Evolutionary conservation across 1,139 yeast genomes (phyloP).

Genomic region (Diutina rugosa): DNA sequence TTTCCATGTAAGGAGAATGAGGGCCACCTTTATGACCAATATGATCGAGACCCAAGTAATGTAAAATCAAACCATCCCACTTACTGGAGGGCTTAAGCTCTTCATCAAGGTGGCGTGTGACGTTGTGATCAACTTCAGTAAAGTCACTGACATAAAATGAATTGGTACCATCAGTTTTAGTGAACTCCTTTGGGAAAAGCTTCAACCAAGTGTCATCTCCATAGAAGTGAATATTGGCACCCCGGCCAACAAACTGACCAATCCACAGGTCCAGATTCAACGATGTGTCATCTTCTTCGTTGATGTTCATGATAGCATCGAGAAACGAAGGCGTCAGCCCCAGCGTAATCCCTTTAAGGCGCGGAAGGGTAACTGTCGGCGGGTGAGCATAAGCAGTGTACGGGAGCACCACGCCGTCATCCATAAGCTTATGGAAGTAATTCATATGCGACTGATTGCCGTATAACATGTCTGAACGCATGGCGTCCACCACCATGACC

Average conservation of each 20-base stretch:
- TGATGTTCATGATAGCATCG: conserved; percentile 85
- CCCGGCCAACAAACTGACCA: conserved; percentile 44
- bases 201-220: conserved; percentile 98
- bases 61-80: conserved; percentile 85
- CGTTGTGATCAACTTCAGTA: conserved; percentile 86
- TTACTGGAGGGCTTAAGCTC: conserved; percentile 25
- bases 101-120: conserved; percentile 66
- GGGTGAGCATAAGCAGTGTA: conserved; percentile 86
- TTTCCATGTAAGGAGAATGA: conserved; percentile 60
- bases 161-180: conserved; percentile 70
- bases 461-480: conserved; percentile 75
- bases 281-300: conserved; percentile 57
- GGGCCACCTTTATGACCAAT: conserved; percentile 98
- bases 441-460: conserved; percentile 43
- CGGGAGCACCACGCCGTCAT: conserved; percentile 62
- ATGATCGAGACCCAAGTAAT: conserved; percentile 89
- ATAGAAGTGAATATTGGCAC: conserved; percentile 49
- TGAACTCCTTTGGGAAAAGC: conserved; percentile 60
- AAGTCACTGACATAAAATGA: conserved; percentile 92
- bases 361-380: conserved; percentile 73
- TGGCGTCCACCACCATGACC: conserved; percentile 84
- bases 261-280: conserved; percentile 75
- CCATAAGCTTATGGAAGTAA: conserved; percentile 54
- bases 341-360: conserved; percentile 68
- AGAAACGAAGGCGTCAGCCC: conserved; percentile 73